Evolutionary conservation across 1,139 yeast species (phyloP).

Genomic region (Lodderomyces margitis): DNA sequence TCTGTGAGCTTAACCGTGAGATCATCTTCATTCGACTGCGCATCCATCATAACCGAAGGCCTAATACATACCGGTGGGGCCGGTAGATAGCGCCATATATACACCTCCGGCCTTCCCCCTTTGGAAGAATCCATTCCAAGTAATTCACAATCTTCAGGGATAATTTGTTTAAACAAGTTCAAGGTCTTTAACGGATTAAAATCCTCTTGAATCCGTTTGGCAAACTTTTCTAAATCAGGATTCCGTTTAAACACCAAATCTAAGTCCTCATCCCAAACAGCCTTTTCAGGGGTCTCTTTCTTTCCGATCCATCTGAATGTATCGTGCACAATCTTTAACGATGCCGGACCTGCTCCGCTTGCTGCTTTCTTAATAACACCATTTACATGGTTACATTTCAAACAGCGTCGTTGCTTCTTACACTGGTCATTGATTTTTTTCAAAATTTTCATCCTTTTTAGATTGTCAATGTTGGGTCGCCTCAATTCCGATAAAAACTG

Average conservation of each 20-base stretch:
- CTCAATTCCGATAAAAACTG: conserved; percentile 72
- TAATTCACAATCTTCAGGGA: conserved; percentile 86
- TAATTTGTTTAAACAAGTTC: conserved; percentile 80
- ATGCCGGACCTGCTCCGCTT: conserved; percentile 85
- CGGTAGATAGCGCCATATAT: conserved; percentile 94
- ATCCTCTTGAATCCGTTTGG: conserved; percentile 88
- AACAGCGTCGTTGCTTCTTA: conserved; percentile 89
- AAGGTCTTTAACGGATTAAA: conserved; percentile 89
- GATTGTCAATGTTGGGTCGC: conserved; percentile 85
- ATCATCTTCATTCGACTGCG: conserved; percentile 95
- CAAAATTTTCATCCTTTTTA: conserved; percentile 85
- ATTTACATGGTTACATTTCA: conserved; percentile 81
- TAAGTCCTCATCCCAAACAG: conserved; percentile 82
- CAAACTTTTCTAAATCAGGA: conserved; percentile 87
- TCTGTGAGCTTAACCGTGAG: conserved; percentile 94
- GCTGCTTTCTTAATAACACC: conserved; percentile 99
- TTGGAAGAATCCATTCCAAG: conserved; percentile 84
- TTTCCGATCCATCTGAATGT: conserved; percentile 96
- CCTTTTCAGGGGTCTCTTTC: conserved; percentile 81
- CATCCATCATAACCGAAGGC: conserved; percentile 95
- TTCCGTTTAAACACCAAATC: conserved; percentile 65
- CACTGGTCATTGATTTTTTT: conserved; percentile 87
- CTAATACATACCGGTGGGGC: conserved; percentile 99
- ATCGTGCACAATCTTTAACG: conserved; percentile 92
- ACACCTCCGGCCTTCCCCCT: conserved; percentile 95